Percentiles rank a stretch among this genome's conserved stretches.
phyloP scores from a whole-genome alignment of 208 protist genomes.

The Trypanosoma avium region DNA sequence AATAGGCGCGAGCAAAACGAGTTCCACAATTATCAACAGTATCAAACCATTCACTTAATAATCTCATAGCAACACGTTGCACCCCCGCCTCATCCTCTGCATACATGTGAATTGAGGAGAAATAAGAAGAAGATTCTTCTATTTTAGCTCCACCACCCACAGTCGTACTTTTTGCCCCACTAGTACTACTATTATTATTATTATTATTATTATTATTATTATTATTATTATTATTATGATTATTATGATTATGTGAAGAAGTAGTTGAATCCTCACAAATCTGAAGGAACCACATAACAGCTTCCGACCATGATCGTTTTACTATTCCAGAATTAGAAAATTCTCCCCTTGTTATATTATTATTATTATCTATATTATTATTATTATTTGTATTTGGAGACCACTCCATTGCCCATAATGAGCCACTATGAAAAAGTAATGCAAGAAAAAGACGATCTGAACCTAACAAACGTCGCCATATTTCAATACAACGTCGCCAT shows the following conservation, averaged over 20 bases:
- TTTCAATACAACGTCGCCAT: slow-evolving; percentile 55
- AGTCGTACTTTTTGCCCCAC: not conserved
- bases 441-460: slow-evolving; percentile 63
- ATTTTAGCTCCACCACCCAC: not conserved
- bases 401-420: slow-evolving; percentile 62
- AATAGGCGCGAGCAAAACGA: slow-evolving; percentile 42
- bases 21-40: slow-evolving; percentile 21
- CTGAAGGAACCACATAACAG: slow-evolving; percentile 29
- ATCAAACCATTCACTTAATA: slow-evolving; percentile 48
- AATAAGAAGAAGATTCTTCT: too few relatives aligned
- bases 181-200: not conserved
- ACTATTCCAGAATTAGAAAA: too few relatives aligned
- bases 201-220: not conserved
- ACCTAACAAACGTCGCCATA: slow-evolving; percentile 67
- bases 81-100: slow-evolving; percentile 47
- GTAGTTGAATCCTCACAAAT: slow-evolving; percentile 6
- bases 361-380: not conserved
- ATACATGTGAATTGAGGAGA: slow-evolving; percentile 10
- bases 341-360: not conserved
- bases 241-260: not conserved
- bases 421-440: slow-evolving; percentile 70
- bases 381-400: slow-evolving; percentile 12
- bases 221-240: not conserved
- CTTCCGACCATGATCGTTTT: slow-evolving; percentile 13
- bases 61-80: slow-evolving; percentile 42